Conservation (phyloP, 2,329 filamentous ascomycete species). For the Colletotrichum eleusines region DNA sequence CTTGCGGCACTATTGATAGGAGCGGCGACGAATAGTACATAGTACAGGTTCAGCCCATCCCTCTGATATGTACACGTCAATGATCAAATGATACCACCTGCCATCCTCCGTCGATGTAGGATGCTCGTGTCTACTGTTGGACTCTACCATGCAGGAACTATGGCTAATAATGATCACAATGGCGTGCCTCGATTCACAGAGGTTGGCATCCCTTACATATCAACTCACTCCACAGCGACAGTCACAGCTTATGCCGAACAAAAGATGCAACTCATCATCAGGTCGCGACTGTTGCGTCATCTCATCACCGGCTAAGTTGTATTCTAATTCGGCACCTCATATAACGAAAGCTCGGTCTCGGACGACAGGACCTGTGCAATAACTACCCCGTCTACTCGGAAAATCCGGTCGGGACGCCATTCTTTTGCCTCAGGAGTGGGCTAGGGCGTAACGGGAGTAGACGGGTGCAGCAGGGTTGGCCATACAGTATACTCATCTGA, state of each 20-base stretch:
- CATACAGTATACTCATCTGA: not conserved
- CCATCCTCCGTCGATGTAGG: not conserved
- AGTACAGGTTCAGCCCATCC: not conserved
- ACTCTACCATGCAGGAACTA: not conserved
- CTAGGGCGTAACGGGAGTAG: not conserved
- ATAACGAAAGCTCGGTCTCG: not conserved
- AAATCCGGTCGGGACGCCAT: not conserved
- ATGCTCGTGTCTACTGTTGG: not conserved
- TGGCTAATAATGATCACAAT: not conserved
- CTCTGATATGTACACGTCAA: not conserved
- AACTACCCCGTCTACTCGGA: not conserved
- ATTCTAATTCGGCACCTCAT: not conserved
- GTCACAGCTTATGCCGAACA: not conserved
- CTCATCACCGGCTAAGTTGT: not conserved
- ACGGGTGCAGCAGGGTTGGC: conserved; percentile 1
- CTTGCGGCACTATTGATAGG: not conserved
- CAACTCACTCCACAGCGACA: not conserved
- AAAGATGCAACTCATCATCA: not conserved
- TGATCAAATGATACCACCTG: not conserved
- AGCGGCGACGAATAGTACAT: not conserved
- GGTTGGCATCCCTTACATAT: not conserved
- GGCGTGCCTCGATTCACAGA: not conserved
- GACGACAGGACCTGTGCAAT: not conserved
- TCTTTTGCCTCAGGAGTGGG: not conserved
- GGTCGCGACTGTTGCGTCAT: not conserved